phyloP scores from a whole-genome alignment of 78 protist genomes.

The Monosiga brevicollis region DNA sequence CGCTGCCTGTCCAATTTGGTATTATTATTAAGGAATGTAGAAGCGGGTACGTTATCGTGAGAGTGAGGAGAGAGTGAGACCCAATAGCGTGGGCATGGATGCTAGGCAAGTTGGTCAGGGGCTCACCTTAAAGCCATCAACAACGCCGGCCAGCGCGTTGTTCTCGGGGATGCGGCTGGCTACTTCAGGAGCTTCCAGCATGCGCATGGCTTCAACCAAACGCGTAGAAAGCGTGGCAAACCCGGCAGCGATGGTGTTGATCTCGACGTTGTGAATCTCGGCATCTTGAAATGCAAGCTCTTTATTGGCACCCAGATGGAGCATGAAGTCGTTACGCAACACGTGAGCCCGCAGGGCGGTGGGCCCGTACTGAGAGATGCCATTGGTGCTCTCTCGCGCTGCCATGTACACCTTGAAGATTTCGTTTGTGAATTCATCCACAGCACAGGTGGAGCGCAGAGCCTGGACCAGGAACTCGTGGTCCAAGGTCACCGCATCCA shows the following conservation, averaged over 20 bases:
- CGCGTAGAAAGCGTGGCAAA: conserved; percentile 47
- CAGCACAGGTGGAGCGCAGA: neutral
- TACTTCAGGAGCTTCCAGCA: neutral
- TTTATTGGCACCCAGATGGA: conserved; percentile 22
- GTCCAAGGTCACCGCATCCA: neutral
- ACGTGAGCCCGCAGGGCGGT: conserved; percentile 43
- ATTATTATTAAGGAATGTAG: neutral
- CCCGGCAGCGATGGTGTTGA: conserved; percentile 83
- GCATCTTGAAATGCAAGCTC: conserved; percentile 3
- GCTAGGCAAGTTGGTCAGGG: neutral
- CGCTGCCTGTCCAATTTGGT: neutral
- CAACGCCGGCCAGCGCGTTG: conserved; percentile 13
- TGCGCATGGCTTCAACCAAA: neutral
- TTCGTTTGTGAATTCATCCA: conserved; percentile 50
- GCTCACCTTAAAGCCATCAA: conserved; percentile 10
- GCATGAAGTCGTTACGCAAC: conserved; percentile 84
- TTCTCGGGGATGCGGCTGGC: conserved; percentile 24
- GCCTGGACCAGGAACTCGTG: neutral
- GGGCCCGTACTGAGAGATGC: neutral
- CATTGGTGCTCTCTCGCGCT: neutral
- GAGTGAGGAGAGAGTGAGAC: too few relatives aligned
- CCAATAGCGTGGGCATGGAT: conserved; percentile 35
- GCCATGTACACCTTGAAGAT: conserved; percentile 33
- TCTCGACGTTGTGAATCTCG: conserved; percentile 66
- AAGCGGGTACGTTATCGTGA: neutral